Evolutionary conservation across 2,329 filamentous ascomycete species (phyloP).

Genomic region (Colletotrichum destructivum): DNA sequence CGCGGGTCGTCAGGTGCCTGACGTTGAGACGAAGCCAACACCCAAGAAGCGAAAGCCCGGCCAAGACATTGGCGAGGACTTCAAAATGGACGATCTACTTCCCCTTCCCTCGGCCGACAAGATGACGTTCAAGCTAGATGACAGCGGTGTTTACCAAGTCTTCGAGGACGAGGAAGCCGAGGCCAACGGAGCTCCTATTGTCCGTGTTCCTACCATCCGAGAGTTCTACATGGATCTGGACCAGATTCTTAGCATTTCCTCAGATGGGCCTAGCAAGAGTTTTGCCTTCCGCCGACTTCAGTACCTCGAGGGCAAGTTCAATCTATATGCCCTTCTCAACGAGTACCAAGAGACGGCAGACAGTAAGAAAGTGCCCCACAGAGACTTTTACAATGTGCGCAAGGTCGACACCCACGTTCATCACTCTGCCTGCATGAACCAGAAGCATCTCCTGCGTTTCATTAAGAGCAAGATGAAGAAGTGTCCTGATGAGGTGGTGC

Average conservation of each 20-base stretch:
- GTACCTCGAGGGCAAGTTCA: conserved; percentile 97
- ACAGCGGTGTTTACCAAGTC: conserved; percentile 91
- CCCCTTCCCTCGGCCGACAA: conserved; percentile 80
- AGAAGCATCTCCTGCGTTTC: conserved; percentile 97
- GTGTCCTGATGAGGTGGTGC: conserved; percentile 91
- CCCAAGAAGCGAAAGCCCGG: conserved; percentile 85
- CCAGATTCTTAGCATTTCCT: conserved; percentile 87
- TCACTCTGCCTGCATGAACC: conserved; percentile 99
- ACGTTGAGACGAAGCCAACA: conserved; percentile 59
- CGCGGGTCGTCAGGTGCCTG: conserved; percentile 45
- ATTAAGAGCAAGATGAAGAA: conserved; percentile 99
- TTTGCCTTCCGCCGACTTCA: conserved; percentile 96
- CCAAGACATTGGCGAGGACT: conserved; percentile 92
- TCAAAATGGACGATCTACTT: conserved; percentile 82
- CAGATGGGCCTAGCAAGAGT: conserved; percentile 95
- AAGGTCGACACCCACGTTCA: conserved; percentile 99
- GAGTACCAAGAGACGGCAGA: conserved; percentile 99
- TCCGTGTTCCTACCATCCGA: conserved; percentile 90
- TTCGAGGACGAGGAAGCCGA: conserved; percentile 79
- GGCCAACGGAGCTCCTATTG: conserved; percentile 77
- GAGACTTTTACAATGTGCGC: conserved; percentile 98
- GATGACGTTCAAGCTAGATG: conserved; percentile 84
- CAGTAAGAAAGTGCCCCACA: conserved; percentile 96
- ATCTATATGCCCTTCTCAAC: conserved; percentile 92
- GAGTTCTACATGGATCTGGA: conserved; percentile 98